Evolutionary conservation across 2,329 filamentous ascomycete genomes (phyloP), one percentile per base, ranked within the genome.

Genomic region (Sporothrix sp.): DNA sequence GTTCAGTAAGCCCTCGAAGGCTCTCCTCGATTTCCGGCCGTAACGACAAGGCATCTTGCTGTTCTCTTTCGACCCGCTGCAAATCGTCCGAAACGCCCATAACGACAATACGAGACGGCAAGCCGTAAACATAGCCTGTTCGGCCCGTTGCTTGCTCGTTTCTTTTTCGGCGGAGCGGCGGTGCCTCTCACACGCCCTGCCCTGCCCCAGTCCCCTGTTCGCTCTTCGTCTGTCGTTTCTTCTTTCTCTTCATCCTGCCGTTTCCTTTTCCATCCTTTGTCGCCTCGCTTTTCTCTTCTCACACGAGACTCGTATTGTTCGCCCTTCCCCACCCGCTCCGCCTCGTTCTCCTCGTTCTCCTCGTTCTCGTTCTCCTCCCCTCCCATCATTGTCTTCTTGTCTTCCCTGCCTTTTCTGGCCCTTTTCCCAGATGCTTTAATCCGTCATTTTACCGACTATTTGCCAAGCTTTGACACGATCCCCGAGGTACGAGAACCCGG

Each of bases 81-180:
- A 44, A 32, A 33, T 23, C 28, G 40, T 20, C 20, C 30, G 43
- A 35, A 35, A 35, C 43, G 16, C 20, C 5, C 25, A 28, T 28
- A 45, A 23, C 13, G 32, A 36, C 43, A 45, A 45, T 45, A 45
- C 43, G 43, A 45, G 42, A 35, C 40, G 28, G 21, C 28, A 44
- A 45, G 25, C 43, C 13, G 43, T 45, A 36, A 45, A 45, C 43
- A 45, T 16, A 44, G 28, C 28, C 32, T 23, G 42, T 14, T 13
- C 5, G 10, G 28, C 21, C 28, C 20, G 7, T 33, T 23, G 27
- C 33, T 45, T 13, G 10, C 33, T 45, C 28, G 28, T 45, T 44
- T 30, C 30, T 45, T 35, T 45, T 35, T 35, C 40, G 11, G 16
- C 10, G 7, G 10, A 10, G 20, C 27, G 25, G 42, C 40, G 25